Evolutionary conservation across 495 filamentous ascomycete genomes (phyloP).

Genomic region (Staphylotrichum longicolle): DNA sequence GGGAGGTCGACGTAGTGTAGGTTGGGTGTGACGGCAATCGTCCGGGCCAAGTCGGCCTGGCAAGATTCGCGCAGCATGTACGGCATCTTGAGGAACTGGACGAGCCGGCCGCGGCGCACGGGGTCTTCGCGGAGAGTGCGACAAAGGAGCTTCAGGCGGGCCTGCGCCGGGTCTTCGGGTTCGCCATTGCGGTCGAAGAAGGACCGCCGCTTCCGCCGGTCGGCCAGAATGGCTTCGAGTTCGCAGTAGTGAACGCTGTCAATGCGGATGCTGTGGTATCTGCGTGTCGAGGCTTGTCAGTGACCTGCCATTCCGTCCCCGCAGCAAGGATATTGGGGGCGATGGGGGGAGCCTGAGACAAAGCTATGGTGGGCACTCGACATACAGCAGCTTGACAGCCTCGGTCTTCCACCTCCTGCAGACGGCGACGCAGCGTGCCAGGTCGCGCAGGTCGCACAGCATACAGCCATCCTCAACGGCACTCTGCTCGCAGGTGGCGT

Average conservation of each 20-base stretch:
- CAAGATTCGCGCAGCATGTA: conserved; percentile 93
- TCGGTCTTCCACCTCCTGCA: conserved; percentile 66
- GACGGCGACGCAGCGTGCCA: conserved; percentile 73
- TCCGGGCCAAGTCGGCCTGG: conserved; percentile 79
- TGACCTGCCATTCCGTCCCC: not conserved
- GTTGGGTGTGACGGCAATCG: conserved; percentile 79
- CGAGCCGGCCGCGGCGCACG: conserved; percentile 58
- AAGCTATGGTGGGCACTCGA: conserved; percentile 13
- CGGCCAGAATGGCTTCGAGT: conserved; percentile 73
- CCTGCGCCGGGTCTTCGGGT: conserved; percentile 71
- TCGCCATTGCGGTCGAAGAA: conserved; percentile 73
- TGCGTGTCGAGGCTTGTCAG: conserved; percentile 31
- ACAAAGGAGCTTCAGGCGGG: conserved; percentile 73
- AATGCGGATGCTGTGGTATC: conserved; percentile 87
- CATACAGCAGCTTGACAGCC: conserved; percentile 60
- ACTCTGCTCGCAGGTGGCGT: conserved; percentile 78
- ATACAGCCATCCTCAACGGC: conserved; percentile 83
- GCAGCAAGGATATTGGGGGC: not conserved
- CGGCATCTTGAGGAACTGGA: conserved; percentile 82
- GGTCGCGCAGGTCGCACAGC: conserved; percentile 91
- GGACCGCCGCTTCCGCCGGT: conserved; percentile 66
- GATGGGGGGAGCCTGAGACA: not conserved
- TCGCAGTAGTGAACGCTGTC: conserved; percentile 95
- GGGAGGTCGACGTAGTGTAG: conserved; percentile 90
- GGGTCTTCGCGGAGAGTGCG: conserved; percentile 74